Conservation (phyloP, 73 alveolate genomes). For the Paramecium sexaurelia region DNA sequence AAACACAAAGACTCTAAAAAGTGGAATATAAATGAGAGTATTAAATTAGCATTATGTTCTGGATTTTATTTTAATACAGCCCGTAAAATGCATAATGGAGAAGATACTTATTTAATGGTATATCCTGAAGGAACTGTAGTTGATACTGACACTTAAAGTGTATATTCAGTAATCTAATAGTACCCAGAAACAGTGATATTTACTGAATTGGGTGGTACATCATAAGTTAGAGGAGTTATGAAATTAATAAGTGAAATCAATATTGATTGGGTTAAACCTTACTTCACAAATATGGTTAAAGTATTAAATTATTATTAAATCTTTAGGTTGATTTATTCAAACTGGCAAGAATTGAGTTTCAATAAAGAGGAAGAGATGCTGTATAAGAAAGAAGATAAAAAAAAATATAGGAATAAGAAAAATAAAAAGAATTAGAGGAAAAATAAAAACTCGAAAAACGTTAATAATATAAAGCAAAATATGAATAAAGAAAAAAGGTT, state of each 20-base stretch:
- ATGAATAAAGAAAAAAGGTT: conserved; percentile 32
- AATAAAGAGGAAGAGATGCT: conserved; percentile 22
- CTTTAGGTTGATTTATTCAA: conserved; percentile 30
- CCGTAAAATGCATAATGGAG: conserved; percentile 57
- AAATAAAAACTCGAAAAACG: not conserved
- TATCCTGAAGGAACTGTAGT: conserved; percentile 70
- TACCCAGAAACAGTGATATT: conserved; percentile 64
- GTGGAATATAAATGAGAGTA: not conserved
- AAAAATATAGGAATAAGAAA: not conserved
- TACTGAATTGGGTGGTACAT: conserved; percentile 67
- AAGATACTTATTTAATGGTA: conserved; percentile 55
- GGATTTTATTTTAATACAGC: conserved; percentile 69
- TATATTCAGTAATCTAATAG: conserved; percentile 22
- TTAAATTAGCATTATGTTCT: conserved; percentile 53
- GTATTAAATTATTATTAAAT: not conserved
- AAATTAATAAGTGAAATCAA: conserved; percentile 48
- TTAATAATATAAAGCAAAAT: not conserved
- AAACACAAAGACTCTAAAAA: conserved; percentile 30
- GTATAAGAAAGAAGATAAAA: not conserved
- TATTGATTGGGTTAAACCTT: conserved; percentile 51
- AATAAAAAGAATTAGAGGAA: not conserved
- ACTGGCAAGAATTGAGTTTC: conserved; percentile 34
- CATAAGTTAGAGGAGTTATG: conserved; percentile 65
- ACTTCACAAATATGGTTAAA: conserved; percentile 28
- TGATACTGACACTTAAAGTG: conserved; percentile 53